Percentiles rank a stretch among this genome's conserved stretches.
Conservation (phyloP, 352 stramenopile species). For the Pythium folliculosum region DNA sequence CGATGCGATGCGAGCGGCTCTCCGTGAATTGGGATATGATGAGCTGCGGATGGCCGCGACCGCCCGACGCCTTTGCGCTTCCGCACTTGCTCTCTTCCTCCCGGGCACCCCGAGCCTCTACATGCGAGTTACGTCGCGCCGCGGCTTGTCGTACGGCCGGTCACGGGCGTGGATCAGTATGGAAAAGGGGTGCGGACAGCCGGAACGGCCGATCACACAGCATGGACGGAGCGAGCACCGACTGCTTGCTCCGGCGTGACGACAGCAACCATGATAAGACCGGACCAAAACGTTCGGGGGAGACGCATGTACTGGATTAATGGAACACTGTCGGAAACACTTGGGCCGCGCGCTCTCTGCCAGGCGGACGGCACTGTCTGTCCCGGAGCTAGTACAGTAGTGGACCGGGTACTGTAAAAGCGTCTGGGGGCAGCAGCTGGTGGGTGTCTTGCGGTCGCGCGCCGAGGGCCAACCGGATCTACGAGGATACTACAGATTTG, state of each 20-base stretch:
- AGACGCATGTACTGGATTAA: neutral
- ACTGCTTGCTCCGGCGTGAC: conserved; percentile 12
- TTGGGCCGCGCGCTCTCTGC: neutral
- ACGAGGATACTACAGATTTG: conserved; percentile 1
- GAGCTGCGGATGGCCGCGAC: neutral
- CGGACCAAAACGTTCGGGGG: too few relatives aligned
- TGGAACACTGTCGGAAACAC: too few relatives aligned
- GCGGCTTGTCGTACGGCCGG: too few relatives aligned
- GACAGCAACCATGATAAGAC: too few relatives aligned
- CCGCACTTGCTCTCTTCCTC: conserved; percentile 1
- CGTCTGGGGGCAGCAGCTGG: neutral
- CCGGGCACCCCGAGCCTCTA: neutral
- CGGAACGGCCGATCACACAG: conserved; percentile 14
- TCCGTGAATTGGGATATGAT: conserved; percentile 25
- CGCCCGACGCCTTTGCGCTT: neutral
- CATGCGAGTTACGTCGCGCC: neutral
- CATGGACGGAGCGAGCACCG: neutral
- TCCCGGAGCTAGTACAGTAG: too few relatives aligned
- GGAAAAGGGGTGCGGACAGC: conserved; percentile 14
- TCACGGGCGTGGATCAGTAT: neutral
- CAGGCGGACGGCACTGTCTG: neutral
- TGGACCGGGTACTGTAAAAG: neutral
- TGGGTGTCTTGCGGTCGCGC: neutral
- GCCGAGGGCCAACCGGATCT: neutral
- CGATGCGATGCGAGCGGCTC: conserved; percentile 18